These are phyloP conservation scores for Nannochloris sp. DNA, from an alignment of 139 green algal species.

Conservation along the genomic window DNA sequence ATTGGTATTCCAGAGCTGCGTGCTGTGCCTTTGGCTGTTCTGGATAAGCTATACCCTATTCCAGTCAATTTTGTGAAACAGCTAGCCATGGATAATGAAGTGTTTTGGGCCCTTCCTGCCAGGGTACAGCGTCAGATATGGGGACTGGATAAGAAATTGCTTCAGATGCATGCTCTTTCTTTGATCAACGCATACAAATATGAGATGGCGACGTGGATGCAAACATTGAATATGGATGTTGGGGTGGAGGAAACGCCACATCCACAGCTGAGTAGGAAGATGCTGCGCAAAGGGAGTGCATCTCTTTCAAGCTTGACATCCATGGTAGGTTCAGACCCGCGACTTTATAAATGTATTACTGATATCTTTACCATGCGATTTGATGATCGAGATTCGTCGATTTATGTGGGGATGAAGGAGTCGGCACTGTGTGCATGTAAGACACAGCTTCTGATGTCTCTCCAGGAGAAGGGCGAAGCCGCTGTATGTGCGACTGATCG, in stretches of 20 bases:
- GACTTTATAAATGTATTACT: constrained; percentile 56
- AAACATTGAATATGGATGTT: constrained; percentile 58
- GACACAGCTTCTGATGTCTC: constrained; percentile 66
- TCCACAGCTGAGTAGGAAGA: constrained; percentile 24
- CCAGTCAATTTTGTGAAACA: constrained; percentile 69
- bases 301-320: constrained; percentile 29
- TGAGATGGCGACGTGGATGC: constrained; percentile 50
- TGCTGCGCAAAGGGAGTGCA: constrained; percentile 40
- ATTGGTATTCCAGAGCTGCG: constrained; percentile 53
- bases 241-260: constrained; percentile 23
- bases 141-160: constrained; percentile 76
- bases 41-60: constrained; percentile 51
- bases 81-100: constrained; percentile 58
- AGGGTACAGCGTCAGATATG: constrained; percentile 70
- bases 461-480: constrained; percentile 52
- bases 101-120: constrained; percentile 62
- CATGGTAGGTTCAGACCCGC: constrained; percentile 31
- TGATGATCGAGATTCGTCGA: constrained; percentile 32
- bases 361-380: constrained; percentile 45
- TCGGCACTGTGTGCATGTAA: constrained; percentile 53
- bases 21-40: constrained; percentile 43
- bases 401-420: constrained; percentile 47
- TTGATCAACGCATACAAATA: constrained; percentile 62
- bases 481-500: constrained; percentile 33
- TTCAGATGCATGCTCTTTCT: constrained; percentile 59